Evolutionary conservation across 164 flowering plant genomes (phyloP), one percentile per base, ranked within the genome.

Genomic region (Santalum album): DNA sequence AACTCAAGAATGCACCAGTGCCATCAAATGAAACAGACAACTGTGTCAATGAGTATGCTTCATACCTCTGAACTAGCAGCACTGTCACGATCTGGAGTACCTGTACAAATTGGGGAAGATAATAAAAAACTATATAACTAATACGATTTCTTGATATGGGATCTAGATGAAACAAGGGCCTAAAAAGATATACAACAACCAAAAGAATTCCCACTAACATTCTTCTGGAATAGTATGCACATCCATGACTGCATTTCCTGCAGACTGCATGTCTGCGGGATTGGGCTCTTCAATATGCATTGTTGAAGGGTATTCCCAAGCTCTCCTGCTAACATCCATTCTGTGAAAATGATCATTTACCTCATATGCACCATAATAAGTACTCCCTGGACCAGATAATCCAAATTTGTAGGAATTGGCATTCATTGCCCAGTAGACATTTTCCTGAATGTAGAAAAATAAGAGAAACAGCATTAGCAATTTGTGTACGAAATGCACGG

Each of bases 391-490:
- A 40, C 60, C 69, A 45, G 73, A 60, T 20, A 55, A 39, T 32
- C 67, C 77, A 60, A 52, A 66, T 32, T 72, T 72, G 61, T 72
- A 72, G 1, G 68, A 25, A 54, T 72, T 53, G 58, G 67, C 60
- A 57, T 69, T 69, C 71, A 66, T 66, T 42, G 73, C 50, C 77
- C 77, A 72, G 63, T 65, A 69, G 10, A 49, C 54, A 58, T 57
- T 63, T 45, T 63, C 73, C 77, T 72, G 71, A 24, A 25, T 1
- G 54, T 11, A 56, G 19, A 49, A 36, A 14, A 15, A 11, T 9
- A 15, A 9, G 14, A 0, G 14, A 38, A 38, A 38, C 3, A 4
- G 14, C 42, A 38, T 38, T 38, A 38, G 0, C 42, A 38, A 4
- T 38, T 12, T 32, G 12, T 32, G 7, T 32, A 32, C 36, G 12